phyloP scores from a whole-genome alignment of 2,329 filamentous ascomycete species.

The Penicillium thymicola region DNA sequence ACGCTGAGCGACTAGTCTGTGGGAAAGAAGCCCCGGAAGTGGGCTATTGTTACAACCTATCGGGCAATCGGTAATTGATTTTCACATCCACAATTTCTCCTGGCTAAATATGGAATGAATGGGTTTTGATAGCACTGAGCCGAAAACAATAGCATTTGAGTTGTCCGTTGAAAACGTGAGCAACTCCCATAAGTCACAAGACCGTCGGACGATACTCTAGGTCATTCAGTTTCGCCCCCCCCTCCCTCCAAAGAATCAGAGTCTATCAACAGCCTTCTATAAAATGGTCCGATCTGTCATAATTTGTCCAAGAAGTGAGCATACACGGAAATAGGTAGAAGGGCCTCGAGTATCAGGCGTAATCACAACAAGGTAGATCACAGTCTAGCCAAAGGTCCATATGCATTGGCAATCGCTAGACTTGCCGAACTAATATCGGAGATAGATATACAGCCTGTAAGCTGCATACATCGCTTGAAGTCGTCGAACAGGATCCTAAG shows the following conservation, averaged over 20 bases:
- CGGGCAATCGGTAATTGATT: neutral
- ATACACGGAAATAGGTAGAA: neutral
- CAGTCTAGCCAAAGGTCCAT: slow-evolving; percentile 8
- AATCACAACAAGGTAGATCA: neutral
- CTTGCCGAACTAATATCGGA: slow-evolving; percentile 24
- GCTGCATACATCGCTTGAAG: slow-evolving; percentile 31
- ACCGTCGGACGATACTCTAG: neutral
- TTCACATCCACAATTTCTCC: neutral
- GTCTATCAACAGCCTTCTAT: neutral
- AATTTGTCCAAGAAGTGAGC: slow-evolving; percentile 3
- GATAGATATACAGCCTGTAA: slow-evolving; percentile 26
- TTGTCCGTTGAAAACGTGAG: no score
- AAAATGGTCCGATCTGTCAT: neutral
- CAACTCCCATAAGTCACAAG: neutral
- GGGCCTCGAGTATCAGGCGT: neutral
- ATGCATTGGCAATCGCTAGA: slow-evolving; percentile 18
- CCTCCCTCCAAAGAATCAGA: neutral
- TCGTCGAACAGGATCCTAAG: slow-evolving; percentile 33
- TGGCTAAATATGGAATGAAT: neutral
- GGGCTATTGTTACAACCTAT: neutral
- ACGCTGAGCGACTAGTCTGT: neutral
- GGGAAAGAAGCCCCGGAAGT: neutral
- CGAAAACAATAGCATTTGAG: no score
- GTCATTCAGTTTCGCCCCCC: neutral
- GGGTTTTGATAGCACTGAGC: neutral